phyloP scores from a whole-genome alignment of 202 grass and related monocot genomes.

The Panicum virgatum region DNA sequence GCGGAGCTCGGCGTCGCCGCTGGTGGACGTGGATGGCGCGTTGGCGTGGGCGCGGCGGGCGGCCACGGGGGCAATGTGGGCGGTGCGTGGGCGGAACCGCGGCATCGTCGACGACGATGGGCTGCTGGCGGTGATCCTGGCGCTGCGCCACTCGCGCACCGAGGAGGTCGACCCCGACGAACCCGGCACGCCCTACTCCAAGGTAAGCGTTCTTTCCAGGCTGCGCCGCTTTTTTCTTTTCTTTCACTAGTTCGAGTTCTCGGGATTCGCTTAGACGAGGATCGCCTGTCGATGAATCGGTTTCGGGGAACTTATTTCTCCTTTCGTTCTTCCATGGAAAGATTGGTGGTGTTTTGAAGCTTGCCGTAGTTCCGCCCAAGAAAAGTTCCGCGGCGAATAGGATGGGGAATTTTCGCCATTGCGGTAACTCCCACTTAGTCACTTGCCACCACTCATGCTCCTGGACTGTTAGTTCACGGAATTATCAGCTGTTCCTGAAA shows the following conservation, averaged over 20 bases:
- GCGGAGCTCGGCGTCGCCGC: not conserved
- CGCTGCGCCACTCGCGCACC: not conserved
- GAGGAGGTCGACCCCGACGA: not conserved
- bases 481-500: constrained; percentile 11
- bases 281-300: not conserved
- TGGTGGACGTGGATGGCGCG: not conserved
- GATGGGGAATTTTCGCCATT: not conserved
- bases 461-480: not conserved
- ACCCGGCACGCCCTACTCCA: not conserved
- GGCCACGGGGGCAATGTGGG: constrained; percentile 36
- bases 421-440: not conserved
- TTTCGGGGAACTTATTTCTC: not conserved
- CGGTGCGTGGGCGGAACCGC: not conserved
- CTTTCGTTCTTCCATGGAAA: not conserved
- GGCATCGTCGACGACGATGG: constrained; percentile 20
- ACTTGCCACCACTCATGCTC: constrained; percentile 10
- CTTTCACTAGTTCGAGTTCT: not conserved
- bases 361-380: not conserved
- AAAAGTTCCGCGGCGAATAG: not conserved
- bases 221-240: not conserved
- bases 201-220: constrained; percentile 31
- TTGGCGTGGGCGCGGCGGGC: constrained; percentile 11
- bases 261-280: not conserved
- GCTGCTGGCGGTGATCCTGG: constrained; percentile 18
- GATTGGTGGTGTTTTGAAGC: not conserved